Evolutionary conservation across 2,329 filamentous ascomycete species (phyloP).

Genomic region (Mollisia scopiformis): DNA sequence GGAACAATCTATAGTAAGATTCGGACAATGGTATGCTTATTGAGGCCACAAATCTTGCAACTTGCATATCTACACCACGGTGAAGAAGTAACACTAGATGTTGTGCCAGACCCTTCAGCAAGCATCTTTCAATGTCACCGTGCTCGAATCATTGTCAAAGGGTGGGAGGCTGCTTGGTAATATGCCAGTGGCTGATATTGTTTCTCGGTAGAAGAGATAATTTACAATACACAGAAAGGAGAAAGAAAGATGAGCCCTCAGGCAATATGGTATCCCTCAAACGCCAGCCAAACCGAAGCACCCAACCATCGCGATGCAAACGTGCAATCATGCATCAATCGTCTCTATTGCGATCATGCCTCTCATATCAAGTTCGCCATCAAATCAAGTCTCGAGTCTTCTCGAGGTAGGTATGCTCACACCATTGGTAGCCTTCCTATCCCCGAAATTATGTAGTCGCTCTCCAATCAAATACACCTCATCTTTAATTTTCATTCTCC

Average conservation of each 20-base stretch:
- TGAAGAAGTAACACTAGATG: no score
- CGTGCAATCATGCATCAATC: not conserved
- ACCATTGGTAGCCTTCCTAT: constrained; percentile 27
- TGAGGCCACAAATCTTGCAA: no score
- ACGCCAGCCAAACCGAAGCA: not conserved
- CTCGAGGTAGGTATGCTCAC: constrained; percentile 23
- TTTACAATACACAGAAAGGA: not conserved
- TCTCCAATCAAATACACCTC: constrained; percentile 97
- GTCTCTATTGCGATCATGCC: not conserved
- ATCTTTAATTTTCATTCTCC: constrained; percentile 83
- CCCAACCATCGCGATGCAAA: not conserved
- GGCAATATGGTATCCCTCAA: not conserved
- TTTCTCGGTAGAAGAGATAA: not conserved
- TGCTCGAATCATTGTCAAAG: no score
- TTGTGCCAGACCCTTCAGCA: no score
- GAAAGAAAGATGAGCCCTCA: not conserved
- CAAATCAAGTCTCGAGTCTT: constrained; percentile 32
- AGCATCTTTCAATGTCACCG: no score
- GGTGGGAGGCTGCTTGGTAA: no score
- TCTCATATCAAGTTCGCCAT: not conserved
- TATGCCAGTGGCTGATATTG: not conserved
- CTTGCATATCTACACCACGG: no score
- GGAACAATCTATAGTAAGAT: no score
- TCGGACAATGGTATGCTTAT: no score
- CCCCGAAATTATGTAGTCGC: constrained; percentile 90